Conservation (phyloP, 2,329 filamentous ascomycete species). For the Rhytidhysteron rufulum region DNA sequence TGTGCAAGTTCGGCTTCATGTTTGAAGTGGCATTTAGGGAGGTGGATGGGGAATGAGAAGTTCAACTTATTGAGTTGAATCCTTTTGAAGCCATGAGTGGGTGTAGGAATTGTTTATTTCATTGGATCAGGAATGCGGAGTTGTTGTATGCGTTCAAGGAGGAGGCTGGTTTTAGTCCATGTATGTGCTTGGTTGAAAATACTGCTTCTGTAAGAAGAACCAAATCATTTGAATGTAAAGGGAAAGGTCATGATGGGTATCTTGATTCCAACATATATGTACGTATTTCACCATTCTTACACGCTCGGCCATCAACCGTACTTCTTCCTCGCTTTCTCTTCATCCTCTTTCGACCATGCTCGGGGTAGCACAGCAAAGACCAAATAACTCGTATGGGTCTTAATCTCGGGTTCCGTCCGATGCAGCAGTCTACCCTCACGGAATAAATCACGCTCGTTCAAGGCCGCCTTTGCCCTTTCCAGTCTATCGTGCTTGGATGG, state of each 20-base stretch:
- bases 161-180: too few species aligned
- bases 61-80: too few species aligned
- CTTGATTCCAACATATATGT: not conserved
- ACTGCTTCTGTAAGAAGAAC: too few species aligned
- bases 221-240: too few species aligned
- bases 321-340: constrained; percentile 57
- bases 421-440: constrained; percentile 75
- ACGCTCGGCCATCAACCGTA: constrained; percentile 18
- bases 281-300: not conserved
- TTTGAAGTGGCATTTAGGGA: too few species aligned
- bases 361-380: constrained; percentile 88
- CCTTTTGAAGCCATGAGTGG: too few species aligned
- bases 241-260: not conserved
- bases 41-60: too few species aligned
- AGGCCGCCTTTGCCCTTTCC: constrained; percentile 22
- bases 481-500: constrained; percentile 28
- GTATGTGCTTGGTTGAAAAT: too few species aligned
- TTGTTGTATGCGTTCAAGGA: too few species aligned
- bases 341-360: constrained; percentile 80
- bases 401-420: constrained; percentile 80
- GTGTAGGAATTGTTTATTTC: too few species aligned
- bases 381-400: constrained; percentile 95
- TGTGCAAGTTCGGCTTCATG: too few species aligned
- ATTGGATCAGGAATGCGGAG: too few species aligned
- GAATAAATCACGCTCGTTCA: constrained; percentile 47